Evolutionary conservation across 2,329 filamentous ascomycete species (phyloP), one percentile per base, ranked within the genome.

Genomic region (Kalaharituber pfeilii): DNA sequence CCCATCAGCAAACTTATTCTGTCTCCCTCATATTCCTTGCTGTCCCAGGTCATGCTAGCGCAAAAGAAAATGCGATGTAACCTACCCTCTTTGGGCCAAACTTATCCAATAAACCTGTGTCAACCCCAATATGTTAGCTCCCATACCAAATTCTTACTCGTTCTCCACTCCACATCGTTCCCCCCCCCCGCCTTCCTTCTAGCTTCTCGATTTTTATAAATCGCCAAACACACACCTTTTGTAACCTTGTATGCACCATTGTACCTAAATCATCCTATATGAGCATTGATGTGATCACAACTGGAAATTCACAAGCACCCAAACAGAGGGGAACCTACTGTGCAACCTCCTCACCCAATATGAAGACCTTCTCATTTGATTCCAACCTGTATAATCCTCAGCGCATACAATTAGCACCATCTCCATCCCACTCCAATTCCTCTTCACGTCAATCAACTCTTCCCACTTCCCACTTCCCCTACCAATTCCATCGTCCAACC

Each of bases 241-340:
- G 91, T 98, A 69, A 98, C 89, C 75, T 98, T 98, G 81, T 98
- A 98, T 68, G 89, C 89, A 76, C 91, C 91, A 71, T 98, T 98
- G 77, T 98, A 47, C 25, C 42, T 47, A 22, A 11, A 5, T 22
- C 42, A n/a, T n/a, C n/a, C n/a, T n/a, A n/a, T n/a, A n/a, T n/a
- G n/a, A n/a, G n/a, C n/a, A n/a, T n/a, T n/a, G n/a, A n/a, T n/a
- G n/a, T n/a, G n/a, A n/a, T n/a, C n/a, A n/a, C n/a, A n/a, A n/a
- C n/a, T n/a, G n/a, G n/a, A n/a, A n/a, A n/a, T n/a, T n/a, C n/a
- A n/a, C n/a, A n/a, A n/a, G n/a, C n/a, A n/a, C n/a, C n/a, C n/a
- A n/a, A n/a, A n/a, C n/a, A n/a, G n/a, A n/a, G n/a, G n/a, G 42
- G 5, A 13, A 22, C 42, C 13, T 5, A 98, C 74, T 98, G 91